Conservation (phyloP, 768 basidiomycete species). For the Mycena maculata region DNA sequence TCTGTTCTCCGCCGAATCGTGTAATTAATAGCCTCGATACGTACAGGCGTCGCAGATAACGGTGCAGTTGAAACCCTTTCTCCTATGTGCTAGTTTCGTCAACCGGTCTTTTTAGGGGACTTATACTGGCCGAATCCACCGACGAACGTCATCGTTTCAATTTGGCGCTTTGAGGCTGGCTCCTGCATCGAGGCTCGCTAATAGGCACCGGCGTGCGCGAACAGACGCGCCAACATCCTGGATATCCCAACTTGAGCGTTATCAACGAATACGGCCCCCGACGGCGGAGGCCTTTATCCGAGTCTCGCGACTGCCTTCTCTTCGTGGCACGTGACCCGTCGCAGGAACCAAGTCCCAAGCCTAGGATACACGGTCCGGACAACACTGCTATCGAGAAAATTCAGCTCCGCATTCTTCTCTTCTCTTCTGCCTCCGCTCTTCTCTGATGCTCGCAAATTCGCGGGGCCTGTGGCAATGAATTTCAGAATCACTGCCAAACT, state of each 20-base stretch:
- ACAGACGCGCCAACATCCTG: conserved; percentile 2
- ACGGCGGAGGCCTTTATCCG: conserved; percentile 6
- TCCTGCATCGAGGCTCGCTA: not conserved
- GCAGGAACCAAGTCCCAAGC: not conserved
- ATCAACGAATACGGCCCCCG: conserved; percentile 21
- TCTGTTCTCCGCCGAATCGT: not conserved
- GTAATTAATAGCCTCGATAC: not conserved
- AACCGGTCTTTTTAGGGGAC: not conserved
- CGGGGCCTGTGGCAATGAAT: not conserved
- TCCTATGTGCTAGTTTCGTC: not conserved
- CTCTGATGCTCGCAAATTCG: not conserved
- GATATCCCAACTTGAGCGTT: conserved; percentile 1
- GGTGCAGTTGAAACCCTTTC: not conserved
- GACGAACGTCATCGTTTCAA: not conserved
- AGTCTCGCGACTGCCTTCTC: not conserved
- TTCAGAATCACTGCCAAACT: too few species aligned
- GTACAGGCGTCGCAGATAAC: not conserved
- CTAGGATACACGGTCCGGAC: not conserved
- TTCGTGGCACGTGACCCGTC: conserved; percentile 14
- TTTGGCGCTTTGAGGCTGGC: too few species aligned
- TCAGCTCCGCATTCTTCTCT: too few species aligned
- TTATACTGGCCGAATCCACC: not conserved
- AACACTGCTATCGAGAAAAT: not conserved
- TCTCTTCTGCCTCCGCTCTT: conserved; percentile 9
- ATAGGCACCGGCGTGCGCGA: not conserved